Conservation (phyloP, 352 stramenopile species). For the Phytophthora cryptogea region DNA sequence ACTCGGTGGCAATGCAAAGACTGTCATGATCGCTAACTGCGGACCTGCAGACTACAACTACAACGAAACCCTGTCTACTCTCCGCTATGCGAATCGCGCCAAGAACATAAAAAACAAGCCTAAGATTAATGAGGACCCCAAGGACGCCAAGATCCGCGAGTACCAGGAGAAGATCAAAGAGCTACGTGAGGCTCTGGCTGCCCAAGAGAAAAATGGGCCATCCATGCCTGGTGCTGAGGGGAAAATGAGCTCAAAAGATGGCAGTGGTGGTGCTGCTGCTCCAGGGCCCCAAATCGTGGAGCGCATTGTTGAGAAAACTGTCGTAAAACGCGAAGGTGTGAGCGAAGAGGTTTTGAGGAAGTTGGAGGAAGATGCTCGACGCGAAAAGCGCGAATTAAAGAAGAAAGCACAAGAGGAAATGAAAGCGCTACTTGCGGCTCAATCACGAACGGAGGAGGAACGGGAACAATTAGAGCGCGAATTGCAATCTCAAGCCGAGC, state of each 20-base stretch:
- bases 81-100: constrained; percentile 93
- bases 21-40: constrained; percentile 97
- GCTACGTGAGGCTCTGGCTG: constrained; percentile 52
- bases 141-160: constrained; percentile 64
- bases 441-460: constrained; percentile 91
- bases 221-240: constrained; percentile 13
- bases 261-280: constrained; percentile 29
- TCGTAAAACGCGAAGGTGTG: constrained; percentile 76
- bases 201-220: constrained; percentile 53
- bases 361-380: constrained; percentile 71
- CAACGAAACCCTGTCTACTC: constrained; percentile 92
- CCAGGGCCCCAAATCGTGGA: constrained; percentile 54
- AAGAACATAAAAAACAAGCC: constrained; percentile 96
- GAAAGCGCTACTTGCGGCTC: constrained; percentile 82
- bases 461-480: constrained; percentile 81
- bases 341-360: constrained; percentile 82
- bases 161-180: constrained; percentile 73
- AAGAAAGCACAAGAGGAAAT: constrained; percentile 76
- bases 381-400: constrained; percentile 79
- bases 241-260: constrained; percentile 24
- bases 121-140: constrained; percentile 92
- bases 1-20: constrained; percentile 96
- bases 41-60: constrained; percentile 97
- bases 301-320: constrained; percentile 73
- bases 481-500: constrained; percentile 84